Conservation (phyloP, 2,329 filamentous ascomycete genomes). For the Sporothrix brunneoviolacea region DNA sequence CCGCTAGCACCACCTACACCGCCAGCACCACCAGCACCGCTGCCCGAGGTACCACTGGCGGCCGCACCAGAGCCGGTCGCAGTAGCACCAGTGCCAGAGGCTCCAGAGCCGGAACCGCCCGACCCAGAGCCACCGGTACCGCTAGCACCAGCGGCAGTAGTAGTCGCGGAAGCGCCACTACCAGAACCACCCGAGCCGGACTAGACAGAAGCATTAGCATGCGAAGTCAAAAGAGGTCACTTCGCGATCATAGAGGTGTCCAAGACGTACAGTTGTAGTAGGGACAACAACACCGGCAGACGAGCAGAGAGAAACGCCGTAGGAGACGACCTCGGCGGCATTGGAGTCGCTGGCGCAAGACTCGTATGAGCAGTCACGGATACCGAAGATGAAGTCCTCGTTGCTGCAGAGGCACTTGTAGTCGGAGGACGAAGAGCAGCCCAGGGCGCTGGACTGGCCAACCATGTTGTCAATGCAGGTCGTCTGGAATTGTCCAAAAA, state of each 20-base stretch:
- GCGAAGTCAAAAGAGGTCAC: too few species aligned
- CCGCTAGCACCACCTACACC: not conserved
- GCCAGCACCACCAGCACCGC: not conserved
- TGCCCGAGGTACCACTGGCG: not conserved
- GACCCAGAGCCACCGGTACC: not conserved
- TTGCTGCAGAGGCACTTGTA: slow-evolving; percentile 42
- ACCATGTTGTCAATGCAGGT: slow-evolving; percentile 47
- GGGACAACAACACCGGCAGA: slow-evolving; percentile 30
- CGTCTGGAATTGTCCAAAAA: too few species aligned
- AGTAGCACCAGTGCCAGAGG: not conserved
- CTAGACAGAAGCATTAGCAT: slow-evolving; percentile 20
- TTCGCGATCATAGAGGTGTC: too few species aligned
- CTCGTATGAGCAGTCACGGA: slow-evolving; percentile 44
- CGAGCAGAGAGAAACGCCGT: slow-evolving; percentile 34
- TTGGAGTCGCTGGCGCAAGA: slow-evolving; percentile 31
- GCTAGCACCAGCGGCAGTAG: not conserved
- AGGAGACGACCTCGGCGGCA: slow-evolving; percentile 32
- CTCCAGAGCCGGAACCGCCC: not conserved
- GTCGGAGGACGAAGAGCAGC: slow-evolving; percentile 35
- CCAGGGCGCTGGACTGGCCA: slow-evolving; percentile 36
- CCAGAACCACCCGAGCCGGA: not conserved
- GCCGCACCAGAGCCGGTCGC: slow-evolving; percentile 1
- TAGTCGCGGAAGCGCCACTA: slow-evolving; percentile 1
- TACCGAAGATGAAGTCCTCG: slow-evolving; percentile 40
- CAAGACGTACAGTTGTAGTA: slow-evolving; percentile 22